Evolutionary conservation across 768 basidiomycete genomes (phyloP).

Genomic region (Boletus vinaceobasis): DNA sequence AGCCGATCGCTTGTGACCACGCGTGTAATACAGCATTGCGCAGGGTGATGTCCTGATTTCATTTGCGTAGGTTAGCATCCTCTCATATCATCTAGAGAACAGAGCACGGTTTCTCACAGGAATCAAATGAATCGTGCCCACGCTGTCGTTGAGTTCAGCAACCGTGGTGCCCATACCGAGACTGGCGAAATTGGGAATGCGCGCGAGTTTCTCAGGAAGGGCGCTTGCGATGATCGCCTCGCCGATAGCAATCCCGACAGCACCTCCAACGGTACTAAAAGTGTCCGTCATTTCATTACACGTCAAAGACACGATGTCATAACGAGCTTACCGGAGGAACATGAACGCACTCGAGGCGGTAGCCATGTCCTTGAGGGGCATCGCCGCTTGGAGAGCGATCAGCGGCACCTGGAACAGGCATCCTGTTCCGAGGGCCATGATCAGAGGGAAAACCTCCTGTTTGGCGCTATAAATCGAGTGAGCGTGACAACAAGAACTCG

Average conservation of each 20-base stretch:
- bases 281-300: constrained; percentile 1
- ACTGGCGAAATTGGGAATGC: constrained; percentile 31
- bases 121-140: constrained; percentile 38
- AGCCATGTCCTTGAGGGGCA: constrained; percentile 87
- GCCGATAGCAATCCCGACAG: constrained; percentile 70
- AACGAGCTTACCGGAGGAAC: constrained; percentile 54
- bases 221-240: constrained; percentile 68
- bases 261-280: constrained; percentile 65
- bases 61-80: background rate
- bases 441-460: constrained; percentile 61
- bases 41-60: constrained; percentile 42
- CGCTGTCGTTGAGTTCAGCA: constrained; percentile 44
- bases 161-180: constrained; percentile 37
- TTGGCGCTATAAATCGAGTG: constrained; percentile 42
- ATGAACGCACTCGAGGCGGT: constrained; percentile 70
- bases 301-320: background rate
- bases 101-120: constrained; percentile 6
- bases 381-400: constrained; percentile 77
- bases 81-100: background rate
- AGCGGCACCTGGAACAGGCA: constrained; percentile 66
- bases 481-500: background rate
- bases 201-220: constrained; percentile 31
- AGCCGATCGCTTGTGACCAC: constrained; percentile 60
- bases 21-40: constrained; percentile 56
- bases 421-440: constrained; percentile 65